These are phyloP conservation scores for Ploettnerulaceae sp. DNA, from an alignment of 2,329 filamentous ascomycete genomes.

Conservation along the genomic window DNA sequence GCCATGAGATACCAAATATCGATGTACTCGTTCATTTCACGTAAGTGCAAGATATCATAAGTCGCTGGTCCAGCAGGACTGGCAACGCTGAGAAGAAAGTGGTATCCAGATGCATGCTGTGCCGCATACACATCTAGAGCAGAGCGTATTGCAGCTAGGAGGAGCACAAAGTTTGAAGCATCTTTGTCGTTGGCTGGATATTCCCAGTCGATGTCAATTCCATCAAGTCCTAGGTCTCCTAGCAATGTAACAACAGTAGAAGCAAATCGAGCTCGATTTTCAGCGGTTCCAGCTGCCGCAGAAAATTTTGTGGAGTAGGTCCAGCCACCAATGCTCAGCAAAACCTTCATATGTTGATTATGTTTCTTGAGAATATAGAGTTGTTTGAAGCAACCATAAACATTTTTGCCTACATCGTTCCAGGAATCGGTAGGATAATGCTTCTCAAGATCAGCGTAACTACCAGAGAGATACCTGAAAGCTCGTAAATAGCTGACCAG, in stretches of 20 bases:
- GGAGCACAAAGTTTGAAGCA: constrained; percentile 35
- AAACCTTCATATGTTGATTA: constrained; percentile 69
- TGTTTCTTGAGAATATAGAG: constrained; percentile 69
- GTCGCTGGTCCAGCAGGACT: constrained; percentile 44
- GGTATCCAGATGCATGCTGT: constrained; percentile 43
- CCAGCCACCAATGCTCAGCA: constrained; percentile 79
- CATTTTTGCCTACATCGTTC: constrained; percentile 65
- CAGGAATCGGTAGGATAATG: constrained; percentile 59
- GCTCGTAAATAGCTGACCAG: constrained; percentile 2
- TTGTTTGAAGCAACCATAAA: constrained; percentile 76
- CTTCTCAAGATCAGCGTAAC: constrained; percentile 65
- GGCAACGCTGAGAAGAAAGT: constrained; percentile 49
- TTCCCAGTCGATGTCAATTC: constrained; percentile 23
- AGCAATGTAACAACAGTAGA: constrained; percentile 12
- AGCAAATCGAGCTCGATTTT: constrained; percentile 32
- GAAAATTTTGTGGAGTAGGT: constrained; percentile 75
- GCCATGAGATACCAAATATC: constrained; percentile 61
- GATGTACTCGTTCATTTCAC: constrained; percentile 42
- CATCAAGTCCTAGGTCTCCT: constrained; percentile 19
- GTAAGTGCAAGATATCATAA: constrained; percentile 44
- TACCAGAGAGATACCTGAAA: constrained; percentile 40
- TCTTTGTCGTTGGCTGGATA: constrained; percentile 13
- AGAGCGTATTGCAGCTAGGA: constrained; percentile 27
- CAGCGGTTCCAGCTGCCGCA: constrained; percentile 54
- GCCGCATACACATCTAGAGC: constrained; percentile 45